Percentiles rank a stretch among this genome's conserved stretches.
These are phyloP conservation scores for Cronartium ribicola DNA, from an alignment of 1,284 basidiomycete genomes.

Conservation along the genomic window DNA sequence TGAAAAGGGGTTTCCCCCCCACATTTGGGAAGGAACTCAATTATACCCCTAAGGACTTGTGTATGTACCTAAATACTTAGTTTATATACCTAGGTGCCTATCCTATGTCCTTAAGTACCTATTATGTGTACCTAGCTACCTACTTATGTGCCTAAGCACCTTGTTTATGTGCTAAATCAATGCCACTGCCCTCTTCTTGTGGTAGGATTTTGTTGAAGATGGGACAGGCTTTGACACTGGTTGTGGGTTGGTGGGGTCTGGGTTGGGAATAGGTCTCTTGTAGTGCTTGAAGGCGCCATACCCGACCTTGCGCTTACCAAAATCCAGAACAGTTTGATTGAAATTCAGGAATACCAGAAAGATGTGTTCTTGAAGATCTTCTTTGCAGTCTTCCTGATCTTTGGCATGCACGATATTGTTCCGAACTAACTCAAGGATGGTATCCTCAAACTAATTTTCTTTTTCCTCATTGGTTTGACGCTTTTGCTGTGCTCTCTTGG, in stretches of 20 bases:
- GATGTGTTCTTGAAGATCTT: background rate
- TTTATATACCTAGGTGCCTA: no score
- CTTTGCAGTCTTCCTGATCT: background rate
- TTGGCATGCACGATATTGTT: background rate
- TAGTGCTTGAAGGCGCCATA: background rate
- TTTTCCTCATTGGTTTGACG: background rate
- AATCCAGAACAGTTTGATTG: background rate
- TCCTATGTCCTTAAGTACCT: no score
- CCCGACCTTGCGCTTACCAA: background rate
- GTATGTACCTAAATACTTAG: no score
- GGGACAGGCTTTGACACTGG: no score
- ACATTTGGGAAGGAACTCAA: no score
- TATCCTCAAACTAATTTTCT: background rate
- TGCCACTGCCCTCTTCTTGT: no score
- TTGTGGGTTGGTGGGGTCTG: slow-evolving; percentile 11
- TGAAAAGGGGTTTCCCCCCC: no score
- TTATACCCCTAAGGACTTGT: no score
- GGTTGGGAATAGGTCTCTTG: slow-evolving; percentile 7
- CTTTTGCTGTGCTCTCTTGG: background rate
- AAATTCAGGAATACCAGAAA: background rate
- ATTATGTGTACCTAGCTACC: no score
- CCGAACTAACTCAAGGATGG: background rate
- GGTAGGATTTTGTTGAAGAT: no score
- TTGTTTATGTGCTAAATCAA: no score
- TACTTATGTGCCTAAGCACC: no score